Evolutionary conservation across 331 rosid genomes (phyloP).

Genomic region (Quercus lobata): DNA sequence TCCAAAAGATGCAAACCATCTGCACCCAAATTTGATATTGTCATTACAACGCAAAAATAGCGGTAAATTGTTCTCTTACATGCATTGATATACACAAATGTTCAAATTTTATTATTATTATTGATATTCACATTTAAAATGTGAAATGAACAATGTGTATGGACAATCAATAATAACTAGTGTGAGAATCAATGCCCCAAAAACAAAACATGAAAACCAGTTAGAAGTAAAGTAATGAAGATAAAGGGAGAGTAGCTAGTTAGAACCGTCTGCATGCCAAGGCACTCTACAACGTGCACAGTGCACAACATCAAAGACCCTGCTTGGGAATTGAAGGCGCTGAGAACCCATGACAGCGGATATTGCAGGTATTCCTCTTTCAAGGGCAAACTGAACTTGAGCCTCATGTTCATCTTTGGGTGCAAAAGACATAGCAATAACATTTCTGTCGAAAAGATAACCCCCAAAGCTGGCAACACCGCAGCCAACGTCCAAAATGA

Average conservation of each 20-base stretch:
- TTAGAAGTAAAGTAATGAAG: neutral
- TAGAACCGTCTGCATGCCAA: constrained; percentile 74
- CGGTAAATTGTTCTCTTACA: neutral
- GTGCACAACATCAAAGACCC: constrained; percentile 67
- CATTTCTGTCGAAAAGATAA: constrained; percentile 72
- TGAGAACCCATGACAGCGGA: constrained; percentile 96
- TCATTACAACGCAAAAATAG: neutral
- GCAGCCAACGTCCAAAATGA: constrained; percentile 84
- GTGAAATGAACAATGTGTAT: too few relatives aligned
- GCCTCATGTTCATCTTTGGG: constrained; percentile 96
- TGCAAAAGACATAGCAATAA: constrained; percentile 79
- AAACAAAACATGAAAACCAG: too few relatives aligned
- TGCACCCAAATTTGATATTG: constrained; percentile 20
- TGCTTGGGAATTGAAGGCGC: constrained; percentile 71
- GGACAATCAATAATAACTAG: too few relatives aligned
- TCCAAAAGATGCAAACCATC: constrained; percentile 86
- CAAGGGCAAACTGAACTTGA: constrained; percentile 89
- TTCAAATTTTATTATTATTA: too few relatives aligned
- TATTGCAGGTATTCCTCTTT: constrained; percentile 87
- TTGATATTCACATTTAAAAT: too few relatives aligned
- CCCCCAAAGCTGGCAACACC: constrained; percentile 96
- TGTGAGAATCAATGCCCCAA: too few relatives aligned
- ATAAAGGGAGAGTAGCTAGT: neutral
- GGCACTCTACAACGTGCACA: constrained; percentile 93
- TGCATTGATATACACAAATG: too few relatives aligned